These are phyloP conservation scores for Cylindrotheca closterium DNA, from an alignment of 108 stramenopile species.

Conservation along the genomic window DNA sequence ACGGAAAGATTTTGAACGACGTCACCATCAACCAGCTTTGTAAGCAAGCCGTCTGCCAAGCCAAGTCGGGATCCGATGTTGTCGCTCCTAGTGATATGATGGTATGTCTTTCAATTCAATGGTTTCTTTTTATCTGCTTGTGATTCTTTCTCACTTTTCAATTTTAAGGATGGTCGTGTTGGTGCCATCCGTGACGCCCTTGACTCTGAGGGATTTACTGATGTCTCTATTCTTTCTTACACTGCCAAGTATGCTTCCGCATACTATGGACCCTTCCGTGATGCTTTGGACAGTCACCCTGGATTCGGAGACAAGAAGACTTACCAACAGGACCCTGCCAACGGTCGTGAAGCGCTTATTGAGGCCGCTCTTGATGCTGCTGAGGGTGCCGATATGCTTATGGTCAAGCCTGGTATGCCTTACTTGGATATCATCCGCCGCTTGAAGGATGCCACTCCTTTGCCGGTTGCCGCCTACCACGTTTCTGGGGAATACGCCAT, in stretches of 20 bases:
- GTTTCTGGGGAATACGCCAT: constrained; percentile 99
- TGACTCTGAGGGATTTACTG: constrained; percentile 97
- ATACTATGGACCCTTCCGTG: constrained; percentile 99
- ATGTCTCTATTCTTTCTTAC: constrained; percentile 98
- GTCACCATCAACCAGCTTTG: constrained; percentile 95
- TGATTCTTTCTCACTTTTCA: neutral
- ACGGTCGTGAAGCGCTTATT: constrained; percentile 92
- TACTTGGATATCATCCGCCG: constrained; percentile 98
- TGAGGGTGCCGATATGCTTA: constrained; percentile 99
- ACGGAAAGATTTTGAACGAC: constrained; percentile 97
- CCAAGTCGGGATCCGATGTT: constrained; percentile 94
- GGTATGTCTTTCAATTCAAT: constrained; percentile 33
- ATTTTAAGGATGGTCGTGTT: constrained; percentile 89
- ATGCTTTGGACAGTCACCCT: constrained; percentile 95
- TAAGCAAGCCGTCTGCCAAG: constrained; percentile 96
- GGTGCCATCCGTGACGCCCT: constrained; percentile 97
- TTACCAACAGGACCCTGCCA: constrained; percentile 99
- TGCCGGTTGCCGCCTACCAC: constrained; percentile 98
- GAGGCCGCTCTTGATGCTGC: constrained; percentile 95
- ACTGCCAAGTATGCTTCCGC: constrained; percentile 99
- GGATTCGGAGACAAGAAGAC: constrained; percentile 98
- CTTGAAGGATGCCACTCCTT: constrained; percentile 76
- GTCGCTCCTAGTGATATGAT: constrained; percentile 97
- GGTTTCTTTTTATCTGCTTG: neutral
- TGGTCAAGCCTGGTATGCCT: constrained; percentile 99